Conservation (phyloP, 2,329 filamentous ascomycete species). For the Scedosporium dehoogii region DNA sequence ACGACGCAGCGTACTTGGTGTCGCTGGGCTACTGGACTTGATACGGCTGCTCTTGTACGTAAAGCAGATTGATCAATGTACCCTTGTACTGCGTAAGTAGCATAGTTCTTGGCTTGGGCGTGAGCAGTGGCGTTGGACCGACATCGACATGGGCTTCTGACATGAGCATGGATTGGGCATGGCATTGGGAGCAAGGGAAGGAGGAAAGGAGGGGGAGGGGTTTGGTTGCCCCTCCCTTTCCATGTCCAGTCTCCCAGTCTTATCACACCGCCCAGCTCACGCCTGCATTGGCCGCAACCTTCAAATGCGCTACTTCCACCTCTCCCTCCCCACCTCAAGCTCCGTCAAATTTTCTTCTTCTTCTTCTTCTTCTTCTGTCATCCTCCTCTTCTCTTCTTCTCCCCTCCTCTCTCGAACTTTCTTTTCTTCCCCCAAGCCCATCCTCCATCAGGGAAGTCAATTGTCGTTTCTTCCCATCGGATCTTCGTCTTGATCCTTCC, state of each 20-base stretch:
- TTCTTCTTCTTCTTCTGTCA: neutral
- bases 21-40: too few relatives aligned
- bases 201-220: neutral
- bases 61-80: too few relatives aligned
- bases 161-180: neutral
- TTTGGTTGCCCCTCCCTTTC: constrained; percentile 1
- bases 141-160: neutral
- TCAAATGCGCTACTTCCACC: constrained; percentile 2
- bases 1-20: too few relatives aligned
- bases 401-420: neutral
- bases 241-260: neutral
- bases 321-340: constrained; percentile 1
- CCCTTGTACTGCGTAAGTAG: neutral
- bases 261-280: neutral
- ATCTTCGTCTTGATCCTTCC: constrained; percentile 1
- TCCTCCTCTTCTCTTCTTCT: neutral
- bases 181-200: neutral
- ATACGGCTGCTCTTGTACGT: too few relatives aligned
- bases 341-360: constrained; percentile 6
- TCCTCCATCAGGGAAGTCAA: neutral
- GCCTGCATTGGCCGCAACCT: neutral
- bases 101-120: neutral
- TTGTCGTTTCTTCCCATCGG: constrained; percentile 4
- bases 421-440: constrained; percentile 7
- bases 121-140: neutral